These are phyloP conservation scores for Diaporthe ampelina DNA, from an alignment of 2,329 filamentous ascomycete genomes.

Conservation along the genomic window DNA sequence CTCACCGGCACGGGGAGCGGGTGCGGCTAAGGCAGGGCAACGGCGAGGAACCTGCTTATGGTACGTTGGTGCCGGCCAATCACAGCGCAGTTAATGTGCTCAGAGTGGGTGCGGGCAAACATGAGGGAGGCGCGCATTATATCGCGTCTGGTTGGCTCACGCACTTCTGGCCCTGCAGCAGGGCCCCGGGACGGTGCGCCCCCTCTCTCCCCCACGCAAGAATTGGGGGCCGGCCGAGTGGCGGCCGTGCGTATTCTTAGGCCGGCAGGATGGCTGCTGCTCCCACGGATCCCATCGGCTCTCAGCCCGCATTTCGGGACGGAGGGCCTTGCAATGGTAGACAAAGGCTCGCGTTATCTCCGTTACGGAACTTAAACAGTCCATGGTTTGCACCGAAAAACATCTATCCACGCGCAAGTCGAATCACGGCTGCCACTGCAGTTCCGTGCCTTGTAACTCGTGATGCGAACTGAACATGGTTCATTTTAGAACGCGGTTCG, in stretches of 20 bases:
- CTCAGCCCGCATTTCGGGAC: neutral
- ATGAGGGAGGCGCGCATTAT: conserved; percentile 27
- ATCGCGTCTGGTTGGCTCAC: conserved; percentile 21
- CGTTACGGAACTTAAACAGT: too few species aligned
- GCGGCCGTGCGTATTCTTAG: conserved; percentile 17
- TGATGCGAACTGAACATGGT: too few species aligned
- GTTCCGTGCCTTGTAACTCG: too few species aligned
- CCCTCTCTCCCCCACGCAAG: neutral
- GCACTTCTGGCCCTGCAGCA: neutral
- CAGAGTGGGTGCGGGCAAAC: conserved; percentile 19
- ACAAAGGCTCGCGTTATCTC: neutral
- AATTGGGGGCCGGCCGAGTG: conserved; percentile 18
- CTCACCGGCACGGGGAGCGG: conserved; percentile 21
- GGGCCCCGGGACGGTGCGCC: conserved; percentile 20
- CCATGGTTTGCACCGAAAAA: too few species aligned
- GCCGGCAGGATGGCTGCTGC: neutral
- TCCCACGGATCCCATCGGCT: neutral
- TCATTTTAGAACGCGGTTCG: too few species aligned
- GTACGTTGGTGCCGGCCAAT: neutral
- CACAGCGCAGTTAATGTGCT: conserved; percentile 26
- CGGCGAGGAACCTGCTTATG: conserved; percentile 23
- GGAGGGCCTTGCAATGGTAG: neutral
- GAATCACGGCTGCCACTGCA: too few species aligned
- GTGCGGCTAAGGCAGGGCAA: conserved; percentile 22
- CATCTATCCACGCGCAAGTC: too few species aligned